phyloP scores from a whole-genome alignment of 2,329 filamentous ascomycete species.

The Epichloe brachyelytri region DNA sequence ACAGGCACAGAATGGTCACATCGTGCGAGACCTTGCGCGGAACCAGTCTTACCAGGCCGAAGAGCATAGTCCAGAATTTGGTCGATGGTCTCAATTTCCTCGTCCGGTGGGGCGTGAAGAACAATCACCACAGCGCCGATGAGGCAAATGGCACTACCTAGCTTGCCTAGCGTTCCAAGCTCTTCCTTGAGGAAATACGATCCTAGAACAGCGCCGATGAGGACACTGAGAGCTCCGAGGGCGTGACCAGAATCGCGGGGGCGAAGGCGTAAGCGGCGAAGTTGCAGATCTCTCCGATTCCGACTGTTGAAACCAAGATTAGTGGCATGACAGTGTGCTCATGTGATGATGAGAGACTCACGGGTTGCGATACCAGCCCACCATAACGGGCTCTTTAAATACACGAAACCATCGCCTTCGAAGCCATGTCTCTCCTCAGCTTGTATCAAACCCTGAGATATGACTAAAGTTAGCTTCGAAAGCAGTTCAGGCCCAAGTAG shows the following conservation, averaged over 20 bases:
- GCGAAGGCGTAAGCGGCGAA: slow-evolving; percentile 98
- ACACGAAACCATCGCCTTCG: slow-evolving; percentile 90
- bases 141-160: slow-evolving; percentile 91
- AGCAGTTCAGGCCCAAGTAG: too few species aligned
- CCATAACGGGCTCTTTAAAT: slow-evolving; percentile 90
- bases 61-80: slow-evolving; percentile 84
- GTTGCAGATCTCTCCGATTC: slow-evolving; percentile 87
- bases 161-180: slow-evolving; percentile 78
- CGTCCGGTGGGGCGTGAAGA: slow-evolving; percentile 87
- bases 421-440: slow-evolving; percentile 87
- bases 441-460: slow-evolving; percentile 68
- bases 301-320: slow-evolving; percentile 43
- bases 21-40: neutral
- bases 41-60: slow-evolving; percentile 57
- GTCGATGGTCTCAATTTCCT: slow-evolving; percentile 82
- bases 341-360: slow-evolving; percentile 30
- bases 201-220: slow-evolving; percentile 88
- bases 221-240: slow-evolving; percentile 85
- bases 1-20: neutral
- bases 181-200: slow-evolving; percentile 90
- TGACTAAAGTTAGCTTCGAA: too few species aligned
- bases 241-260: slow-evolving; percentile 95
- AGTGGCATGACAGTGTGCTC: neutral
- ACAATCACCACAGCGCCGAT: slow-evolving; percentile 97
- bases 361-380: slow-evolving; percentile 88